Percentiles rank a stretch among this genome's conserved stretches.
Evolutionary conservation across 75 land plant genomes (phyloP).

Genomic region (Pseudotsuga menziesii): DNA sequence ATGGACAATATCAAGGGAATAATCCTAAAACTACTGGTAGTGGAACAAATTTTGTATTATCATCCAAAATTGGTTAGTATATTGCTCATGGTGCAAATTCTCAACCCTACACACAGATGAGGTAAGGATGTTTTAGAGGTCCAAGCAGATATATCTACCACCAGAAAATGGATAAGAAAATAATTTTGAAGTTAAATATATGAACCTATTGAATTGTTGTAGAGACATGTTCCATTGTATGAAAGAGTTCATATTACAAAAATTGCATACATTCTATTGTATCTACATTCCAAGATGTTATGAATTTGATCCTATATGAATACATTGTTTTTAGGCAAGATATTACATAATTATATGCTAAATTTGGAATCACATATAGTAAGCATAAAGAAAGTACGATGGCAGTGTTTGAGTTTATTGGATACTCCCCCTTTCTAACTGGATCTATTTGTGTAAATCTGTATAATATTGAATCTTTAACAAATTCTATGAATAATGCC

Average conservation of each 20-base stretch:
- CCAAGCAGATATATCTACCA: conserved; percentile 32
- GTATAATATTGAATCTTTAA: conserved; percentile 79
- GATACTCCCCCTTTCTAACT: conserved; percentile 82
- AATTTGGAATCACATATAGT: conserved; percentile 21
- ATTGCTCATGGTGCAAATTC: conserved; percentile 47
- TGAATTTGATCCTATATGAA: conserved; percentile 80
- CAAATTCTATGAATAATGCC: conserved; percentile 66
- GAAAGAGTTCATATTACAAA: conserved; percentile 20
- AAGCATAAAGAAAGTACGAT: conserved; percentile 50
- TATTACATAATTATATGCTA: conserved; percentile 27
- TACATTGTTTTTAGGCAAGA: conserved; percentile 77
- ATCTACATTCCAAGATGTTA: conserved; percentile 77
- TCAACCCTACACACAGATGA: conserved; percentile 31
- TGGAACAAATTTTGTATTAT: conserved; percentile 62
- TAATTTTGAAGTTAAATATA: conserved; percentile 47
- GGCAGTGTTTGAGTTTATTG: conserved; percentile 80
- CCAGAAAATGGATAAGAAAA: conserved; percentile 51
- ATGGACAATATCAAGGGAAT: conserved; percentile 86
- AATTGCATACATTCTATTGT: conserved; percentile 82
- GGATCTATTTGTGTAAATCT: conserved; percentile 85
- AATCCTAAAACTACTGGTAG: conserved; percentile 60
- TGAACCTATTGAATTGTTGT: conserved; percentile 58
- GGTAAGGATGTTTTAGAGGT: conserved; percentile 70
- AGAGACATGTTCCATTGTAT: conserved; percentile 36
- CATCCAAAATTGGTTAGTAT: conserved; percentile 28